These are phyloP conservation scores for Scheffersomyces lignicola DNA, from an alignment of 1,139 yeast species.

Conservation along the genomic window DNA sequence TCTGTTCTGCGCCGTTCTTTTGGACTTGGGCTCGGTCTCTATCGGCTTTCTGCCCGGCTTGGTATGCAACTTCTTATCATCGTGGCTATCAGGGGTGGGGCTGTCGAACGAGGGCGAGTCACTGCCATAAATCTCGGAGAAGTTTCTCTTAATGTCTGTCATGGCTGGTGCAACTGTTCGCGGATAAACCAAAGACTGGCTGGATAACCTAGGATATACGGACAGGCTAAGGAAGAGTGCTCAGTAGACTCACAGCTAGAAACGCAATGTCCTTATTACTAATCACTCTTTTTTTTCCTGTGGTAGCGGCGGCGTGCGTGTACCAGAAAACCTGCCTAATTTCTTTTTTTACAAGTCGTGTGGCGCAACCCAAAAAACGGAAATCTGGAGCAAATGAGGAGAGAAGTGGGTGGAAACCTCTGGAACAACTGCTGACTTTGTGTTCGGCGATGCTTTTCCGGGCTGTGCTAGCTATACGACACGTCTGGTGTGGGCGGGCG, in stretches of 20 bases:
- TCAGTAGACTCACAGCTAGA: too few relatives aligned
- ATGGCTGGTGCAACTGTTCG: too few relatives aligned
- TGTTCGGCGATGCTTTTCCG: too few relatives aligned
- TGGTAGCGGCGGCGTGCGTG: not conserved
- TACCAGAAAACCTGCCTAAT: not conserved
- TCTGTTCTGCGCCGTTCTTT: conserved; percentile 93
- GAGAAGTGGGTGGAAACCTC: too few relatives aligned
- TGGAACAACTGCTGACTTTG: too few relatives aligned
- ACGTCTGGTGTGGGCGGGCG: too few relatives aligned
- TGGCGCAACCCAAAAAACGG: not conserved
- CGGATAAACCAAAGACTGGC: too few relatives aligned
- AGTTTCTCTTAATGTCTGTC: conserved; percentile 40
- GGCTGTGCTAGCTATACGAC: too few relatives aligned
- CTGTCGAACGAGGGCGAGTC: conserved; percentile 11
- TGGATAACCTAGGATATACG: too few relatives aligned
- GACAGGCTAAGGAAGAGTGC: too few relatives aligned
- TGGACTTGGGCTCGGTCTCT: conserved; percentile 76
- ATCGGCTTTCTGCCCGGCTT: conserved; percentile 68
- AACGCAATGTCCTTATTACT: not conserved
- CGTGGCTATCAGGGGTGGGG: conserved; percentile 23
- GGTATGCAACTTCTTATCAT: conserved; percentile 39
- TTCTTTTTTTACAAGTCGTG: conserved; percentile 1
- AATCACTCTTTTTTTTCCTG: not conserved
- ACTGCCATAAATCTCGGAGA: conserved; percentile 20
- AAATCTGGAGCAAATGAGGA: conserved; percentile 1